Conservation (phyloP, 177 flowering plant species). For the Vitis hybrid region DNA sequence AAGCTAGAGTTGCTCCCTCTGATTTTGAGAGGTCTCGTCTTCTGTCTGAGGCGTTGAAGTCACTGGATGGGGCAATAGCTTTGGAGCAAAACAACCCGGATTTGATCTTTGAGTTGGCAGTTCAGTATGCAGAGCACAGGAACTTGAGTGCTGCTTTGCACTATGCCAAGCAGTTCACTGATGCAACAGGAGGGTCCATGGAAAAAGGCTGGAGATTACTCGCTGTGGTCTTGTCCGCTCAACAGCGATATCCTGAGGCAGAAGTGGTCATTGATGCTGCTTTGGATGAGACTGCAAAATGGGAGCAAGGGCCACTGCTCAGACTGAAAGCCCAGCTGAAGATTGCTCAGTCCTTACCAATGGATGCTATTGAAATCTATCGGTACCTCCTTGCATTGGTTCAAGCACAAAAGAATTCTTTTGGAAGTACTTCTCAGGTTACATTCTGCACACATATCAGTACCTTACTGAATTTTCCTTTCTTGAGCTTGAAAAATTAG, state of each 20-base stretch:
- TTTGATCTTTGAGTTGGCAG: constrained; percentile 71
- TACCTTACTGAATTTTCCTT: background rate
- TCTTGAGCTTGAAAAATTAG: background rate
- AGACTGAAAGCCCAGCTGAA: constrained; percentile 86
- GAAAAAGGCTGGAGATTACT: constrained; percentile 93
- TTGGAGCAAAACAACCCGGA: constrained; percentile 64
- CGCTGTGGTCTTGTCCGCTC: constrained; percentile 86
- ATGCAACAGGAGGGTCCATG: constrained; percentile 88
- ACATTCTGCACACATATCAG: constrained; percentile 9
- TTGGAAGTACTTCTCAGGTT: constrained; percentile 65
- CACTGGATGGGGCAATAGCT: constrained; percentile 63
- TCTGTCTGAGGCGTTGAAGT: constrained; percentile 83
- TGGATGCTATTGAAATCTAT: constrained; percentile 89
- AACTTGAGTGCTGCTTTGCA: constrained; percentile 74
- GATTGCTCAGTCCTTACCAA: constrained; percentile 60
- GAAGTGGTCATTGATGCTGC: constrained; percentile 93
- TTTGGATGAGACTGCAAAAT: constrained; percentile 91
- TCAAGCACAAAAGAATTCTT: constrained; percentile 83
- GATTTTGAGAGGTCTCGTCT: constrained; percentile 81
- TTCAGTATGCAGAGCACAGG: constrained; percentile 82
- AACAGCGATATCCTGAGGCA: constrained; percentile 78
- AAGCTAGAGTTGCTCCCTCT: constrained; percentile 75
- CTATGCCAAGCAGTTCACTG: constrained; percentile 72
- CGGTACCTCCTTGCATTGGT: constrained; percentile 86
- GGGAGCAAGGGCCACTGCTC: constrained; percentile 96